These are phyloP conservation scores for Monilinia fructigena DNA, from an alignment of 2,329 filamentous ascomycete species.

Conservation along the genomic window DNA sequence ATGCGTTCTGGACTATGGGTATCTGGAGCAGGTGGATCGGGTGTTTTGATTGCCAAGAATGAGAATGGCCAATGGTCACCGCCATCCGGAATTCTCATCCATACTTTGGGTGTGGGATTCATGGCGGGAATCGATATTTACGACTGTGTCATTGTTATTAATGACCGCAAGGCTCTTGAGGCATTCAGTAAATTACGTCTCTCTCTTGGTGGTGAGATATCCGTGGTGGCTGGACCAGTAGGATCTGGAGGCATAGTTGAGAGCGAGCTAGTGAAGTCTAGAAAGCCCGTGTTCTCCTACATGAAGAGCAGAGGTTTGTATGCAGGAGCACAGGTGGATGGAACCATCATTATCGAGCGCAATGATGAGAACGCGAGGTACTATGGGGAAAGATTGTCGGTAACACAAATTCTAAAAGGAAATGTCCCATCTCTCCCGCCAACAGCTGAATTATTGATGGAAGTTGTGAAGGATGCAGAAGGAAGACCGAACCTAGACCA, in stretches of 20 bases:
- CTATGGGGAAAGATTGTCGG: constrained; percentile 64
- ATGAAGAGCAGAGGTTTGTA: constrained; percentile 87
- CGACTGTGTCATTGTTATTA: constrained; percentile 91
- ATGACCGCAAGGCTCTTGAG: constrained; percentile 79
- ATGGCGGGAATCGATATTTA: constrained; percentile 92
- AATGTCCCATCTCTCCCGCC: constrained; percentile 27
- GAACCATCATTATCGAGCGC: constrained; percentile 78
- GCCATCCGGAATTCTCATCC: constrained; percentile 85
- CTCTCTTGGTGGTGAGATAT: constrained; percentile 79
- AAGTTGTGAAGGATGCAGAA: constrained; percentile 83
- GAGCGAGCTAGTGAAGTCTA: constrained; percentile 48
- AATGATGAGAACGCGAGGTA: constrained; percentile 82
- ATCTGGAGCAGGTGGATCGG: constrained; percentile 84
- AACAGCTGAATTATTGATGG: constrained; percentile 46
- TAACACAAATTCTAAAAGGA: constrained; percentile 54
- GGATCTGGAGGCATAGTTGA: constrained; percentile 60
- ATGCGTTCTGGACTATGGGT: constrained; percentile 92
- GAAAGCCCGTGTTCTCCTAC: constrained; percentile 74
- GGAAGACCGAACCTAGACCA: constrained; percentile 67
- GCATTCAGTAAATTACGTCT: constrained; percentile 77
- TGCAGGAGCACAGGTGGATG: constrained; percentile 80
- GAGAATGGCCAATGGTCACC: constrained; percentile 89
- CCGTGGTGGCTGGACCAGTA: constrained; percentile 73
- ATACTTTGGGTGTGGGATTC: constrained; percentile 86
- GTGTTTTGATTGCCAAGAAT: constrained; percentile 74